phyloP scores from a whole-genome alignment of 495 filamentous ascomycete species.

The Penicillium parvum region DNA sequence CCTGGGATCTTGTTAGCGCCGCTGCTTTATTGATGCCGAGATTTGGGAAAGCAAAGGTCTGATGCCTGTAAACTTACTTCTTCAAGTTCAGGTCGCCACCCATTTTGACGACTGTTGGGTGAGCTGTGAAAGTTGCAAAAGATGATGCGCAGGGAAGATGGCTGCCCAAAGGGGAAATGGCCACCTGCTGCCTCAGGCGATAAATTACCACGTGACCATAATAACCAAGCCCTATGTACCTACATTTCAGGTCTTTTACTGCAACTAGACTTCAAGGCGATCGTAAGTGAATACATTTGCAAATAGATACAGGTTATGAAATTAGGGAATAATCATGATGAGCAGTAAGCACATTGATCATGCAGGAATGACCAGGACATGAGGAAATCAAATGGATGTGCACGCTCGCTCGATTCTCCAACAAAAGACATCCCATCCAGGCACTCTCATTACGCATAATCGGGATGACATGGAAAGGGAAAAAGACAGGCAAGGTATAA shows the following conservation, averaged over 20 bases:
- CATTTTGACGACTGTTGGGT: constrained; percentile 53
- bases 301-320: constrained; percentile 25
- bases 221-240: neutral
- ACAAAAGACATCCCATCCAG: constrained; percentile 15
- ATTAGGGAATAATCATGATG: constrained; percentile 10
- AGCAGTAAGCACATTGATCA: constrained; percentile 12
- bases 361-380: constrained; percentile 19
- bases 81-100: constrained; percentile 89
- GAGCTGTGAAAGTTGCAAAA: constrained; percentile 3
- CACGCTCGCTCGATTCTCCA: constrained; percentile 30
- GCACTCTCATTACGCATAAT: constrained; percentile 24
- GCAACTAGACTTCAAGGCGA: neutral
- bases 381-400: constrained; percentile 15
- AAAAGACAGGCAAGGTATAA: constrained; percentile 15
- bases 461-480: constrained; percentile 8
- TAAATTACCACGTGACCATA: neutral
- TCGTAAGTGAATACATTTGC: constrained; percentile 19
- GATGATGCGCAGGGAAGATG: constrained; percentile 6
- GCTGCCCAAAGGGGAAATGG: constrained; percentile 10
- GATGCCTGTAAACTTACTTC: constrained; percentile 48
- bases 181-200: neutral
- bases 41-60: neutral
- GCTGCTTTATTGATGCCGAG: neutral
- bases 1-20: constrained; percentile 22
- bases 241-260: neutral